Evolutionary conservation across 306 rosid genomes (phyloP), one percentile per base, ranked within the genome.

Genomic region (Myrica gale): DNA sequence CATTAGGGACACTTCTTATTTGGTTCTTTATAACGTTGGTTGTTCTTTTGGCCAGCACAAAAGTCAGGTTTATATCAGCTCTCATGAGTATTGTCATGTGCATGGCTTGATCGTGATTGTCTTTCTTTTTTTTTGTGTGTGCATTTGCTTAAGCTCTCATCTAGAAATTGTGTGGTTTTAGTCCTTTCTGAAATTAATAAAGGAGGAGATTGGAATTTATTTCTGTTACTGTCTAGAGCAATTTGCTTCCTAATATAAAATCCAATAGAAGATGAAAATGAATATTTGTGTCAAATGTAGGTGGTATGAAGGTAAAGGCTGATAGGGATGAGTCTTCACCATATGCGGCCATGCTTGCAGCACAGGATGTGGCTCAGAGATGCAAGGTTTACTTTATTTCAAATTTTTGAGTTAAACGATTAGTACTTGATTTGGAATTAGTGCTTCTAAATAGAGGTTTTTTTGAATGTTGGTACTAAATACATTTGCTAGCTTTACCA

Each of bases 301-400:
- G 97, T 79, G 98, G 98, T 15, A 93, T 93, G 98, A 93, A 93
- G 90, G 97, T 91, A 69, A 93, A 93, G 47, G 98, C 96, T 19
- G 97, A 91, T 72, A 84, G 97, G 74, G 98, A 93, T 73, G 98
- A 93, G 69, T 93, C 98, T 7, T 91, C 97, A 4, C 98, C 98
- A 0, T 93, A 93, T 74, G 98, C 96, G 10, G 97, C 98, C 54
- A 91, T 93, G 98, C 93, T 93, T 88, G 97, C 97, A 1, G 97
- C 98, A 0, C 98, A 90, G 39, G 98, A 93, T 82, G 97, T 93
- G 79, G 84, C 97, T 71, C 76, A 87, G 16, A 82, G 96, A 68
- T 90, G 96, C 94, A 93, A 91, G 96, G 96, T 93, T 9, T 39
- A 3, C 19, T 32, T 44, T 44, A 44, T 26, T 48, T 69, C 5